These are phyloP conservation scores for Alternaria metachromatica DNA, from an alignment of 2,329 filamentous ascomycete species.

Conservation along the genomic window DNA sequence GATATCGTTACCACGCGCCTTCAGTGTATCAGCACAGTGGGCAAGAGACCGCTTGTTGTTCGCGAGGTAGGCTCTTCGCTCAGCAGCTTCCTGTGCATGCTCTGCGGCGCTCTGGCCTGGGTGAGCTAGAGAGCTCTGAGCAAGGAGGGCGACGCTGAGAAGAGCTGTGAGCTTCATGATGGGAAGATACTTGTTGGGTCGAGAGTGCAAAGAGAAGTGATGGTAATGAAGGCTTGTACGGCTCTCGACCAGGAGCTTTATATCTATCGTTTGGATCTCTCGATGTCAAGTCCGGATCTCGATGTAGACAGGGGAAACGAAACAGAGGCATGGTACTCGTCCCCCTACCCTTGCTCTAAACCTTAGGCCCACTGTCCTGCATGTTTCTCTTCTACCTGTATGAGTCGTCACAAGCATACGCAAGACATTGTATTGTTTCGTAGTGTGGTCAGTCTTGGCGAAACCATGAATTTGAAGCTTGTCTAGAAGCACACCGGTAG, in stretches of 20 bases:
- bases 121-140: constrained; percentile 43
- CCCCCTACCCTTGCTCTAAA: background rate
- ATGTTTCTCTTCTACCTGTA: background rate
- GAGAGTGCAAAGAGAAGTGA: background rate
- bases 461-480: background rate
- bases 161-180: constrained; percentile 36
- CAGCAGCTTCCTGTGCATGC: constrained; percentile 41
- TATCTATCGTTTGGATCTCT: background rate
- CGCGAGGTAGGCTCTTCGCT: constrained; percentile 46
- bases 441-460: constrained; percentile 10
- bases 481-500: background rate
- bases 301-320: background rate
- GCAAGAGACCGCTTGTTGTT: constrained; percentile 50
- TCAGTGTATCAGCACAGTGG: constrained; percentile 50
- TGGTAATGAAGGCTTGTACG: background rate
- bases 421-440: constrained; percentile 6
- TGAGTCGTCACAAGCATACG: constrained; percentile 21
- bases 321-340: background rate
- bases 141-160: constrained; percentile 35
- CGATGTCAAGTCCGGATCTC: background rate
- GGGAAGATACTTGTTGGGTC: background rate
- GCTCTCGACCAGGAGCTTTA: background rate
- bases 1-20: constrained; percentile 49
- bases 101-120: constrained; percentile 47
- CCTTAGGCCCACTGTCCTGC: background rate